Conservation (phyloP, 345 rosid genomes). For the Salix dunnii region DNA sequence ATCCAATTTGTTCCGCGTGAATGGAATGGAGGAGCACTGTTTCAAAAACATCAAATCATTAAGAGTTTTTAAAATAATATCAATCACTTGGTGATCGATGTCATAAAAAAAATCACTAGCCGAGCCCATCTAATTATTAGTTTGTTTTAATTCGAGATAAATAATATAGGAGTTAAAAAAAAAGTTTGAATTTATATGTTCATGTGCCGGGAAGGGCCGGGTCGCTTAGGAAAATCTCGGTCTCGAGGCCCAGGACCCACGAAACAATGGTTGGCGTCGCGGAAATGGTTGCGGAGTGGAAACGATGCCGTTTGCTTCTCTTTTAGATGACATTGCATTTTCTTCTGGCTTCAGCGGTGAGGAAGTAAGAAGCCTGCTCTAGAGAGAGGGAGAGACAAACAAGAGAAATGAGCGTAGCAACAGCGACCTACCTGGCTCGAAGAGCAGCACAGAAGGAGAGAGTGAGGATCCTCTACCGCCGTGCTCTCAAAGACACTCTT, state of each 20-base stretch:
- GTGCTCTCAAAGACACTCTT: conserved; percentile 88
- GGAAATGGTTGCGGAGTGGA: background rate
- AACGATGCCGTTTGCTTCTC: background rate
- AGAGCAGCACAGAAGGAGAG: conserved; percentile 89
- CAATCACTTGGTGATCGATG: too few relatives aligned
- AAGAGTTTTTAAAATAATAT: too few relatives aligned
- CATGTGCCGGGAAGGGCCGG: too few relatives aligned
- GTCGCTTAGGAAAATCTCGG: too few relatives aligned
- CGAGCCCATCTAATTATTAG: too few relatives aligned
- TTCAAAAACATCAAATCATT: too few relatives aligned
- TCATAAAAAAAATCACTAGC: too few relatives aligned
- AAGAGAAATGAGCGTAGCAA: conserved; percentile 51
- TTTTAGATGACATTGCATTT: background rate
- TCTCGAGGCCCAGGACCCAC: too few relatives aligned
- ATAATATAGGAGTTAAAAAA: too few relatives aligned
- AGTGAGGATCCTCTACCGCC: conserved; percentile 88
- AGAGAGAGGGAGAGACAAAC: background rate
- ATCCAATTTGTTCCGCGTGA: background rate
- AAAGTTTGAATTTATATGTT: too few relatives aligned
- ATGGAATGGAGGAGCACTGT: background rate
- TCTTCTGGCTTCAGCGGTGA: background rate
- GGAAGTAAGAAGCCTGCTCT: background rate
- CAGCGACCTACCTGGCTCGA: conserved; percentile 74
- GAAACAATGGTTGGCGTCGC: too few relatives aligned
- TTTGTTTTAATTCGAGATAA: too few relatives aligned